Conservation (phyloP, 805 yeast species). For the Ogataea paradorogensis region DNA sequence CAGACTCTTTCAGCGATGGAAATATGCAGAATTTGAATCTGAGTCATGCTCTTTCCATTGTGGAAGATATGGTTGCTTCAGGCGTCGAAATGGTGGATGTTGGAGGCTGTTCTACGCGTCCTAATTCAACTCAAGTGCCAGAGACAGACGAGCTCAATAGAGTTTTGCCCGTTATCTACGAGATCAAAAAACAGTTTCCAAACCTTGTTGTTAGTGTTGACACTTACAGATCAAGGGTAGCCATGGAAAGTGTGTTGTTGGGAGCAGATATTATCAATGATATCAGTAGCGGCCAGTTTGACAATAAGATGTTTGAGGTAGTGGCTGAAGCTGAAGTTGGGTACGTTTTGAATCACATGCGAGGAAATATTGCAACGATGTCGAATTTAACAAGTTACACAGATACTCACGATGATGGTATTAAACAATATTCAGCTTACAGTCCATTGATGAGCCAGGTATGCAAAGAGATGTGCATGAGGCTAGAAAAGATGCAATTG, state of each 20-base stretch:
- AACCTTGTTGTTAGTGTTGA: slow-evolving; percentile 71
- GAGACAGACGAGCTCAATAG: slow-evolving; percentile 67
- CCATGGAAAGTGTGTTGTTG: slow-evolving; percentile 57
- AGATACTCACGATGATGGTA: slow-evolving; percentile 28
- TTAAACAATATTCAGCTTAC: slow-evolving; percentile 14
- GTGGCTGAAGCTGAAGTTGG: slow-evolving; percentile 73
- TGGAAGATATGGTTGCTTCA: slow-evolving; percentile 45
- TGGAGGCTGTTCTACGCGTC: slow-evolving; percentile 94
- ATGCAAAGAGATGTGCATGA: slow-evolving; percentile 54
- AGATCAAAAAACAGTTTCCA: slow-evolving; percentile 45
- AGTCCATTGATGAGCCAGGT: slow-evolving; percentile 53
- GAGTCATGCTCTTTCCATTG: slow-evolving; percentile 43
- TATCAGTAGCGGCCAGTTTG: slow-evolving; percentile 76
- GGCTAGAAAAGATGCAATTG: slow-evolving; percentile 52
- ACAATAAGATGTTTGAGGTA: slow-evolving; percentile 60
- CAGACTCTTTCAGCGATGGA: slow-evolving; percentile 95
- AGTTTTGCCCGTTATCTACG: slow-evolving; percentile 65
- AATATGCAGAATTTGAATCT: slow-evolving; percentile 43
- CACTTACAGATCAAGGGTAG: slow-evolving; percentile 78
- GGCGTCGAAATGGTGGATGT: slow-evolving; percentile 83
- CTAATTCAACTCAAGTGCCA: slow-evolving; percentile 65
- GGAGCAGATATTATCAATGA: slow-evolving; percentile 96
- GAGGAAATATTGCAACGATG: slow-evolving; percentile 84
- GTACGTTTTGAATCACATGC: slow-evolving; percentile 75
- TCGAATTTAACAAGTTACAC: slow-evolving; percentile 50